These are phyloP conservation scores for Coniochaeta pulveracea DNA, from an alignment of 2,329 filamentous ascomycete genomes.

Conservation along the genomic window DNA sequence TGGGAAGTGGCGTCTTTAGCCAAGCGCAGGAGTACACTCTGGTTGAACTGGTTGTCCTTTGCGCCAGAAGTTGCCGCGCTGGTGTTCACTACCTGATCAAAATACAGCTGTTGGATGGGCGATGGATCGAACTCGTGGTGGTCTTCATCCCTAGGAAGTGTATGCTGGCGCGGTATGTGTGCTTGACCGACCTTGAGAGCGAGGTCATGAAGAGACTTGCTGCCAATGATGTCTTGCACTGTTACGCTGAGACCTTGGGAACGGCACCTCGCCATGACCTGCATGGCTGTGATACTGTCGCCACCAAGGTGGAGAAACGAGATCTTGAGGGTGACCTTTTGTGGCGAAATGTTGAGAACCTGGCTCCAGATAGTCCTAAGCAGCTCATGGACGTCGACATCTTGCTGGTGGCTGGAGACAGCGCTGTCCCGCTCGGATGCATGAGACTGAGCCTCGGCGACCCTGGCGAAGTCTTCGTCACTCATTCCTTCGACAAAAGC, in stretches of 20 bases:
- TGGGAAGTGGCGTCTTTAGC: conserved; percentile 10
- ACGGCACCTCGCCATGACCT: conserved; percentile 25
- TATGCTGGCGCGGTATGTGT: neutral
- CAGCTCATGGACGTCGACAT: conserved; percentile 6
- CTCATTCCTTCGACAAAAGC: conserved; percentile 30
- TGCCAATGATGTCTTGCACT: conserved; percentile 20
- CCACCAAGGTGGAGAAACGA: conserved; percentile 25
- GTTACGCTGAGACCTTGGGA: conserved; percentile 17
- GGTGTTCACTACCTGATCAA: conserved; percentile 15
- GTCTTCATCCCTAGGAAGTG: conserved; percentile 7
- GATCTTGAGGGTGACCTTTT: conserved; percentile 16
- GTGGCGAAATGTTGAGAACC: conserved; percentile 22
- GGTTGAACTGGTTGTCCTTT: conserved; percentile 24
- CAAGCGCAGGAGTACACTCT: conserved; percentile 27
- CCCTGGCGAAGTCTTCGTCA: conserved; percentile 21
- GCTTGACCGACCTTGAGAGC: conserved; percentile 8
- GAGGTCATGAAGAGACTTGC: conserved; percentile 17
- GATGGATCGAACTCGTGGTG: conserved; percentile 25
- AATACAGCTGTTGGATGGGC: conserved; percentile 33
- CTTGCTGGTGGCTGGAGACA: neutral
- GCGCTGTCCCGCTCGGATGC: conserved; percentile 16
- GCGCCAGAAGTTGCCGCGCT: conserved; percentile 8
- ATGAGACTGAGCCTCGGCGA: conserved; percentile 16
- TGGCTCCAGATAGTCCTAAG: conserved; percentile 24
- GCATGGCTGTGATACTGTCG: conserved; percentile 27